Evolutionary conservation across 805 yeast species (phyloP).

Genomic region (Monosporozyma servazzii): DNA sequence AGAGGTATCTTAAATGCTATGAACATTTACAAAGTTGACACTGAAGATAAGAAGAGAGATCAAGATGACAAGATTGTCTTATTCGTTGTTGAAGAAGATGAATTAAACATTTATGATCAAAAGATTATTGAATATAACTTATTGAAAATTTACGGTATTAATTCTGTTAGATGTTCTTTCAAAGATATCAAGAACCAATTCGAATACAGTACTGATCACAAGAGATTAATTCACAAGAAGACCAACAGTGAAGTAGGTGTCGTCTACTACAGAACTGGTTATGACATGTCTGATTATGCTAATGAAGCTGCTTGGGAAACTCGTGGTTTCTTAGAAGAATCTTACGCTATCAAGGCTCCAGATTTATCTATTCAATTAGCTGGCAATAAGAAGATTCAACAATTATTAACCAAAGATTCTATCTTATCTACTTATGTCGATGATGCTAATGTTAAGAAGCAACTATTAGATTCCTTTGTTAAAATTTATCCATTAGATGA

Average conservation of each 20-base stretch:
- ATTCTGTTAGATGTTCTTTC: constrained; percentile 58
- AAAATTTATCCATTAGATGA: constrained; percentile 80
- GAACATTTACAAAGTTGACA: constrained; percentile 37
- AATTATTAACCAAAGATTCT: constrained; percentile 55
- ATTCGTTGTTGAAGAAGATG: constrained; percentile 75
- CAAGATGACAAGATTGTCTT: constrained; percentile 46
- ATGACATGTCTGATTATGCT: constrained; percentile 73
- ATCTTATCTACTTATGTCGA: constrained; percentile 39
- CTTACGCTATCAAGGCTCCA: constrained; percentile 86
- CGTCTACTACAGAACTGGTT: constrained; percentile 85
- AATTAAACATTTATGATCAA: constrained; percentile 88
- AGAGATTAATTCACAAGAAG: constrained; percentile 43
- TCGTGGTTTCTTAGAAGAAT: constrained; percentile 60
- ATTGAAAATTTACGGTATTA: constrained; percentile 45
- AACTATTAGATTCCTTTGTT: constrained; percentile 54
- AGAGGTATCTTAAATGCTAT: constrained; percentile 10
- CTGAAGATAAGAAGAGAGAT: constrained; percentile 47
- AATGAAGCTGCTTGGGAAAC: constrained; percentile 65
- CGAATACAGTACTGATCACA: constrained; percentile 8
- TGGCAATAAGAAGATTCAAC: constrained; percentile 93
- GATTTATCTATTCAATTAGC: constrained; percentile 79
- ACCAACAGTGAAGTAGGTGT: constrained; percentile 71
- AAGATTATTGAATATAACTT: constrained; percentile 69
- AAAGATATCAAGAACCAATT: constrained; percentile 40
- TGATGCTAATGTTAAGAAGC: constrained; percentile 28